These are phyloP conservation scores for Coemansia sp. DNA, from an alignment of 192 early-diverging fungal genomes.

Conservation along the genomic window DNA sequence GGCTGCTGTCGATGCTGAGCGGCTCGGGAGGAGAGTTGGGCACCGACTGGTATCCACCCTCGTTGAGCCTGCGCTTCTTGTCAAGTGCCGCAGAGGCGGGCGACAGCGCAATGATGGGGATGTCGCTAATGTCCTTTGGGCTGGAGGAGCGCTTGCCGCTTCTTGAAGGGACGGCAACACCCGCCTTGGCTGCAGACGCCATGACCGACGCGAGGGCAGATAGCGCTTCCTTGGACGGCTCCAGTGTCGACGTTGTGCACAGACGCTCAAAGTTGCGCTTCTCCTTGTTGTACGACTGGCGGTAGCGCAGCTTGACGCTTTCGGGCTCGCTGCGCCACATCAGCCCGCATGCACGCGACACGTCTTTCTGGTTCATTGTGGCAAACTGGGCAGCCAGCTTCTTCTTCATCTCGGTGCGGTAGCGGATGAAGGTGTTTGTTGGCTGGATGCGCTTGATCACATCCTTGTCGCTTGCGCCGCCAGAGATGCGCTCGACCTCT, in stretches of 20 bases:
- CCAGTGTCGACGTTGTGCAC: constrained; percentile 48
- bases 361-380: constrained; percentile 56
- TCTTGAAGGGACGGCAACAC: constrained; percentile 12
- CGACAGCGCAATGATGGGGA: constrained; percentile 1
- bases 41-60: constrained; percentile 36
- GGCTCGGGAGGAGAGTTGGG: constrained; percentile 49
- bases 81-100: constrained; percentile 6
- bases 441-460: constrained; percentile 57
- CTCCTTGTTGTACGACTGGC: constrained; percentile 57
- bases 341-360: constrained; percentile 56
- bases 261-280: constrained; percentile 57
- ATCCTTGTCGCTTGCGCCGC: constrained; percentile 43
- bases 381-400: constrained; percentile 53
- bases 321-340: constrained; percentile 59
- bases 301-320: constrained; percentile 57
- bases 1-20: constrained; percentile 13
- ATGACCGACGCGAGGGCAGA: constrained; percentile 46
- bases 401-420: constrained; percentile 59
- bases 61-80: constrained; percentile 50
- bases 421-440: constrained; percentile 59
- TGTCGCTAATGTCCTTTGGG: constrained; percentile 4
- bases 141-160: constrained; percentile 7
- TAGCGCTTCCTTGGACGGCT: constrained; percentile 47
- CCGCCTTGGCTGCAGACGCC: constrained; percentile 1
- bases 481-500: constrained; percentile 52